phyloP scores from a whole-genome alignment of 768 basidiomycete genomes.

The Floccularia luteovirens region DNA sequence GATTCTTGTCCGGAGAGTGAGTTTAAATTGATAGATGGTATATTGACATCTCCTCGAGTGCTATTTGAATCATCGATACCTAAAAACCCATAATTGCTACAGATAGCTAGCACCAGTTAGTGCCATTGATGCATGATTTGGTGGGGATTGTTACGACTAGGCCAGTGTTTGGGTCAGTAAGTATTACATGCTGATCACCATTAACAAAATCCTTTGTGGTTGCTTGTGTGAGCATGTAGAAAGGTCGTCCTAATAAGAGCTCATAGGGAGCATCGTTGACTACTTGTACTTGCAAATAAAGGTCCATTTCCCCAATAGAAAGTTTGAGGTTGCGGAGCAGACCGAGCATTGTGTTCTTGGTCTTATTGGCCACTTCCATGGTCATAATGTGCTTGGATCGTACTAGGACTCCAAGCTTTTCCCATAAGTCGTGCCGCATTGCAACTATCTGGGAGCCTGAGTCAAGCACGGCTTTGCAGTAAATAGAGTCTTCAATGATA shows the following conservation, averaged over 20 bases:
- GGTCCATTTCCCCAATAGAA: conserved; percentile 11
- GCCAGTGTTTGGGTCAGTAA: conserved; percentile 12
- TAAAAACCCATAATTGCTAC: conserved; percentile 5
- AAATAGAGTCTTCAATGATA: no score
- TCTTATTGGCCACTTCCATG: conserved; percentile 17
- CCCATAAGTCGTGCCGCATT: conserved; percentile 13
- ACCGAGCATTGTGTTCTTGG: conserved; percentile 11
- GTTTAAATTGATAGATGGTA: no score
- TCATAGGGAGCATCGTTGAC: conserved; percentile 15
- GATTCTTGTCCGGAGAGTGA: neutral
- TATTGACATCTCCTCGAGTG: conserved; percentile 7
- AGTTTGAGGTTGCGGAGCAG: conserved; percentile 17
- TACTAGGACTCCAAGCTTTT: conserved; percentile 9
- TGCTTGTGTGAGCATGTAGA: conserved; percentile 12
- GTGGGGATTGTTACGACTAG: conserved; percentile 7
- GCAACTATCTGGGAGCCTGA: conserved; percentile 16
- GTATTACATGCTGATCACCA: conserved; percentile 11
- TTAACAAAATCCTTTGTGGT: conserved; percentile 9
- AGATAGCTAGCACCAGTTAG: neutral
- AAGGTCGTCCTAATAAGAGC: conserved; percentile 17
- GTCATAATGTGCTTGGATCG: conserved; percentile 11
- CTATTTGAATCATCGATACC: conserved; percentile 5
- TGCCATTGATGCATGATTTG: conserved; percentile 3
- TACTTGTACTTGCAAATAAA: conserved; percentile 19
- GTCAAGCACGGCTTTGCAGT: conserved; percentile 12